Base-by-base conservation (phyloP, 805 yeast species). In the Wickerhamiella siamensis region DNA sequence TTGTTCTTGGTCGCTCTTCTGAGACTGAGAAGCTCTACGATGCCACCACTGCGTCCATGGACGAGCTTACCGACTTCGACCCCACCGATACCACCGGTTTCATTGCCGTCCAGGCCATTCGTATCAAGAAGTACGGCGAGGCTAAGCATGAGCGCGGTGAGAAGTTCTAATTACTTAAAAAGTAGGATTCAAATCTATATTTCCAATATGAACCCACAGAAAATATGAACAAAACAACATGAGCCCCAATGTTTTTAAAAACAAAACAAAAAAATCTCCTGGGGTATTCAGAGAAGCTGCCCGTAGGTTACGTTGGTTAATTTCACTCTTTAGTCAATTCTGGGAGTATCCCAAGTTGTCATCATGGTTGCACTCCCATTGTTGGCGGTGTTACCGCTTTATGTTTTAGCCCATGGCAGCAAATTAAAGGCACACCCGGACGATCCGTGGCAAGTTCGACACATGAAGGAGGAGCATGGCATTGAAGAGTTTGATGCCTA, bases 41-140 rank as follows among this genome's bases (percentile, higher is more conserved):
- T 63, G 95, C 95, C 51, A 84, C 95, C 43, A 96, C 88, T 66
- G 87, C 96, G 14, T 88, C 97, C 10, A 91, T 91, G 98, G 98
- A 91, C 66, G 98, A 91, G 69, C 77, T 91, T 59, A 86, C 96
- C 45, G 98, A 95, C 46, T 91, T 91, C 74, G 79, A 83, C 57
- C 98, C 98, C 50, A 86, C 82, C 63, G 97, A 88, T 64, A 84
- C 98, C 46, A 70, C 93, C 47, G 98, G 98, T 43, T 91, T 91
- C 75, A 91, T 91, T 65, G 83, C 95, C 53, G 94, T 91, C 55
- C 96, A 91, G 72, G 83, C 97, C 48, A 91, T 91, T 65, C 84
- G 98, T 74, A 83, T 88, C 63, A 91, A 91, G 75, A 91, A 91
- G 70, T 91, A 83, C 64, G 98, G 98, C 64, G 93, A 86, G 68